Conservation (phyloP, 2,329 filamentous ascomycete genomes). For the Neonectria ditissima region DNA sequence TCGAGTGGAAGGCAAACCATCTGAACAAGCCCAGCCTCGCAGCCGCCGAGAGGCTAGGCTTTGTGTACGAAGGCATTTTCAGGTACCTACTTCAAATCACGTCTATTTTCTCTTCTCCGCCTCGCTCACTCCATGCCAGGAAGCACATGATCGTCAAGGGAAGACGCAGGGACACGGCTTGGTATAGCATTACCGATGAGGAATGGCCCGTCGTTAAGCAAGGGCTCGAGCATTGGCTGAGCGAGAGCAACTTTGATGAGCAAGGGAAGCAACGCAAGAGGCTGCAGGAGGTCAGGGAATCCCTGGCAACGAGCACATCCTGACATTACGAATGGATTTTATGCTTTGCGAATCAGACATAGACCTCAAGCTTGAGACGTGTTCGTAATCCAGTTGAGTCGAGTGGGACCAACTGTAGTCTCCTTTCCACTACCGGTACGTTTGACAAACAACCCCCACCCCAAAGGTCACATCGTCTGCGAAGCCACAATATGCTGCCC, state of each 20-base stretch:
- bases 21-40: slow-evolving; percentile 65
- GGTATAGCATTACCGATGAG: slow-evolving; percentile 68
- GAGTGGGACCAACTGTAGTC: background rate
- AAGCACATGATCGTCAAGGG: slow-evolving; percentile 72
- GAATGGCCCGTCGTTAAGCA: slow-evolving; percentile 66
- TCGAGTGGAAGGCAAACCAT: slow-evolving; percentile 74
- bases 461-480: background rate
- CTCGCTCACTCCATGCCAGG: slow-evolving; percentile 29
- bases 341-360: background rate
- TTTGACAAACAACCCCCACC: background rate
- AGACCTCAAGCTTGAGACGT: background rate
- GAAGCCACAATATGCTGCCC: background rate
- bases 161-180: slow-evolving; percentile 68
- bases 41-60: slow-evolving; percentile 69
- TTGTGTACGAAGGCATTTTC: slow-evolving; percentile 69
- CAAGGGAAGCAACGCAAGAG: slow-evolving; percentile 62
- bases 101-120: rapidly evolving
- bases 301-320: background rate
- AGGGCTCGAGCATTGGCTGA: slow-evolving; percentile 67
- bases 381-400: background rate
- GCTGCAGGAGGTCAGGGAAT: slow-evolving; percentile 50
- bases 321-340: background rate
- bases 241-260: slow-evolving; percentile 65
- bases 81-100: slow-evolving; percentile 47
- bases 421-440: background rate